Percentiles rank a stretch among this genome's conserved stretches.
Evolutionary conservation across 495 filamentous ascomycete species (phyloP).

Genomic region (Friedmanniomyces simplex): DNA sequence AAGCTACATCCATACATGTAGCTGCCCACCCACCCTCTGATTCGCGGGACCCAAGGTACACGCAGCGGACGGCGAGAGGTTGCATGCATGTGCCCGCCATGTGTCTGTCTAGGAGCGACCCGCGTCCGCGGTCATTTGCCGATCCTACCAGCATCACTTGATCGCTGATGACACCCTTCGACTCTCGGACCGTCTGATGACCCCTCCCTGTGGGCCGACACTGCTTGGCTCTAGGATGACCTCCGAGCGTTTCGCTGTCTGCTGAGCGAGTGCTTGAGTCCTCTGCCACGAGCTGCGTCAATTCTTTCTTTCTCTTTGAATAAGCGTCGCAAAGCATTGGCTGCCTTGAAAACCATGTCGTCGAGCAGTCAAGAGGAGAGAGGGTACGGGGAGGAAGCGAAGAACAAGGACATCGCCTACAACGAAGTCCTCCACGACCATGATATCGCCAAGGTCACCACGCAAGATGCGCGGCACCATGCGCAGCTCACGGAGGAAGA

Average conservation of each 20-base stretch:
- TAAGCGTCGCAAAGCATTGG: not conserved
- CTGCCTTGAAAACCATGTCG: not conserved
- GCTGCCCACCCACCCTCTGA: not conserved
- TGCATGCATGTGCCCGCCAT: not conserved
- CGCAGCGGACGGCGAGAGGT: not conserved
- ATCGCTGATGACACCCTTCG: not conserved
- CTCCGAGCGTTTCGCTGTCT: not conserved
- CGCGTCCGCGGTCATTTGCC: not conserved
- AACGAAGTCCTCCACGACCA: slow-evolving; percentile 24
- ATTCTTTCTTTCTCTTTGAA: not conserved
- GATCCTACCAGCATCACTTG: not conserved
- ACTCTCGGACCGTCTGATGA: not conserved
- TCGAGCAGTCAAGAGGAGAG: not conserved
- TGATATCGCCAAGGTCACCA: slow-evolving; percentile 34
- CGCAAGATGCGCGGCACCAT: slow-evolving; percentile 37
- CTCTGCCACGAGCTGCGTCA: not conserved
- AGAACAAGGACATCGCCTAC: slow-evolving; percentile 1
- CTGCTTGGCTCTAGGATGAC: slow-evolving; percentile 1
- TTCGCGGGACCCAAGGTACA: not conserved
- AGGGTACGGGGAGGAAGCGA: not conserved
- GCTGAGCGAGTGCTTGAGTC: not conserved
- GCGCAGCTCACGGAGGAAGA: slow-evolving; percentile 38
- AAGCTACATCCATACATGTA: not conserved
- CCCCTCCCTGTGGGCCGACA: not conserved
- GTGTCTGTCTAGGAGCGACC: not conserved